Evolutionary conservation across 2,329 filamentous ascomycete genomes (phyloP).

Genomic region (Colletotrichum tropicale): DNA sequence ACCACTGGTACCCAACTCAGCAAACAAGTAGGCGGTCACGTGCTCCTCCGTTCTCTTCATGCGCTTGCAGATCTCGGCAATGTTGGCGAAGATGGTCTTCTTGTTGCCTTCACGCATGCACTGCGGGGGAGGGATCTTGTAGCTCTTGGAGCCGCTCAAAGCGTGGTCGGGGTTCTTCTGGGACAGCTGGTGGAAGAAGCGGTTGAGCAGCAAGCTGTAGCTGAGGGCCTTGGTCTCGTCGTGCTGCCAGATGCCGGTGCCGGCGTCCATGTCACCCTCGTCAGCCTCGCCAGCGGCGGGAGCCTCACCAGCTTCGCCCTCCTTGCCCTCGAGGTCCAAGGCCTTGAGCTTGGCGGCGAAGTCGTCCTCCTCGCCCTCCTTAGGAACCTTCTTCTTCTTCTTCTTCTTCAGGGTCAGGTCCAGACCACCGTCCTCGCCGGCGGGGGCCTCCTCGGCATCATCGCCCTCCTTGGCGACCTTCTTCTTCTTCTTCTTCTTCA

Average conservation of each 20-base stretch:
- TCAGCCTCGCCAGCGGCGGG: slow-evolving; percentile 55
- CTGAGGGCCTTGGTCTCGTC: slow-evolving; percentile 77
- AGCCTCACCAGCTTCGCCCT: slow-evolving; percentile 66
- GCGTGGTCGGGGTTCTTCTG: slow-evolving; percentile 97
- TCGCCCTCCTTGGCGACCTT: slow-evolving; percentile 60
- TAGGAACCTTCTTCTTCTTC: slow-evolving; percentile 71
- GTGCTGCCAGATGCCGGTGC: slow-evolving; percentile 90
- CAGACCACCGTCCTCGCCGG: slow-evolving; percentile 55
- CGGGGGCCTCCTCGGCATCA: slow-evolving; percentile 50
- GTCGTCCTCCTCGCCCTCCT: slow-evolving; percentile 68
- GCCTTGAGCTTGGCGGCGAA: slow-evolving; percentile 66
- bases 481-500: slow-evolving; percentile 83
- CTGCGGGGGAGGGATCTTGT: slow-evolving; percentile 99
- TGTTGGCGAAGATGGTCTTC: slow-evolving; percentile 99
- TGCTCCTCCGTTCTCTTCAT: slow-evolving; percentile 99
- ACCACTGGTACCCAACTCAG: slow-evolving; percentile 96
- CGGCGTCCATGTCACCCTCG: slow-evolving; percentile 81
- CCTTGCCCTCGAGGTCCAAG: slow-evolving; percentile 64
- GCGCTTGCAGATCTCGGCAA: slow-evolving; percentile 97
- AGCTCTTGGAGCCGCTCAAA: slow-evolving; percentile 86
- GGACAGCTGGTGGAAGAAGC: slow-evolving; percentile 94
- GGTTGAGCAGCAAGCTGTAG: slow-evolving; percentile 84
- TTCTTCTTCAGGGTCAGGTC: slow-evolving; percentile 79
- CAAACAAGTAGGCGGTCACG: slow-evolving; percentile 82
- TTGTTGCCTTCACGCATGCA: slow-evolving; percentile 99